Evolutionary conservation across 2,329 filamentous ascomycete species (phyloP).

Genomic region (Capronia epimyces): DNA sequence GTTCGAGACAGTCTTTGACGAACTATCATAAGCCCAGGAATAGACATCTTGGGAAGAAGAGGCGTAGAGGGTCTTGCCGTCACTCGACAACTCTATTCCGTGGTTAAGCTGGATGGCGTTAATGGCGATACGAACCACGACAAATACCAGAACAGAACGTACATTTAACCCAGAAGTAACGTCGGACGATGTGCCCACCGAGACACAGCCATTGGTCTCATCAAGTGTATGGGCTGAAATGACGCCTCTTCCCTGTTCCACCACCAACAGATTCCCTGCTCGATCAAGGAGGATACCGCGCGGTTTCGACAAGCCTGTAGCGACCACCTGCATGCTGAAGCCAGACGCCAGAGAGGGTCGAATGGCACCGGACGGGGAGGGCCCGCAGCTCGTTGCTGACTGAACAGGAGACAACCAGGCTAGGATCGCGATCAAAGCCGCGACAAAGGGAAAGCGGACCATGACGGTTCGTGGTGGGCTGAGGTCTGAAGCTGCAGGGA

Average conservation of each 20-base stretch:
- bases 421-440: conserved; percentile 5
- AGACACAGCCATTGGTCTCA: conserved; percentile 33
- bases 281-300: conserved; percentile 46
- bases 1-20: conserved; percentile 43
- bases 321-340: conserved; percentile 41
- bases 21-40: conserved; percentile 61
- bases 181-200: conserved; percentile 21
- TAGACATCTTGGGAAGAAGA: conserved; percentile 57
- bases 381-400: conserved; percentile 24
- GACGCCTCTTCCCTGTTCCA: conserved; percentile 38
- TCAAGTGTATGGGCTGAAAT: conserved; percentile 38
- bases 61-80: conserved; percentile 49
- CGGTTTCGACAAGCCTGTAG: conserved; percentile 42
- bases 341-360: conserved; percentile 28
- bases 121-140: not conserved
- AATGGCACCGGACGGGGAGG: conserved; percentile 25
- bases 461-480: not conserved
- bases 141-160: conserved; percentile 9
- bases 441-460: not conserved
- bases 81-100: conserved; percentile 46
- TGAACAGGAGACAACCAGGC: conserved; percentile 11
- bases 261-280: conserved; percentile 46
- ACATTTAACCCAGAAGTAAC: conserved; percentile 21
- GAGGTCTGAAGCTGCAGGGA: conserved; percentile 1
- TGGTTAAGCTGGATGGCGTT: conserved; percentile 40